Evolutionary conservation across 2,329 filamentous ascomycete species (phyloP).

Genomic region (Fusarium secorum): DNA sequence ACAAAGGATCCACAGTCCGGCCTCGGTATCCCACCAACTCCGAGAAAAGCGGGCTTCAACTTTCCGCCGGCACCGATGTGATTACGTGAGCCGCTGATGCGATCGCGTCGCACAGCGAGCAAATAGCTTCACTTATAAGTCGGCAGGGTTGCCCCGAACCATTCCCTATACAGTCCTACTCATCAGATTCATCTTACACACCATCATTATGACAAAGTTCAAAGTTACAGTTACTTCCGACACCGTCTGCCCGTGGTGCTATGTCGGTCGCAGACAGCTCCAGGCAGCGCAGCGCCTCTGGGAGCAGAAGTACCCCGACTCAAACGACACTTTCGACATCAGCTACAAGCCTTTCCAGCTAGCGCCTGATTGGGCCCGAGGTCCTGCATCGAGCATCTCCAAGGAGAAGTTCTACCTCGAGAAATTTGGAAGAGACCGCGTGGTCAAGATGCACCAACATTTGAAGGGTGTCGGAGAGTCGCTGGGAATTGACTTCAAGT

Average conservation of each 20-base stretch:
- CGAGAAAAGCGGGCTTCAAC: constrained; percentile 3
- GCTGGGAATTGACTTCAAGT: constrained; percentile 58
- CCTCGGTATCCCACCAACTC: constrained; percentile 31
- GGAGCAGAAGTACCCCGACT: constrained; percentile 50
- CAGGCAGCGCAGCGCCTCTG: constrained; percentile 56
- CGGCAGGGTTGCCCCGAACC: not conserved
- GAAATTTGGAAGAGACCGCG: constrained; percentile 71
- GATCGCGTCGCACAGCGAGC: constrained; percentile 8
- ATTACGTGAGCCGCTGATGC: constrained; percentile 31
- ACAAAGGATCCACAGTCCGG: constrained; percentile 6
- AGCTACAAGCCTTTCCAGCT: constrained; percentile 58
- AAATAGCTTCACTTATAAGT: constrained; percentile 18
- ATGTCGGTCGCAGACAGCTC: constrained; percentile 57
- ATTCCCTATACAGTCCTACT: not conserved
- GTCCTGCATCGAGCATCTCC: constrained; percentile 44
- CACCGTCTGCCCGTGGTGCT: constrained; percentile 62
- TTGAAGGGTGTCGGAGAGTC: constrained; percentile 44
- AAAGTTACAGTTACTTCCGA: constrained; percentile 58
- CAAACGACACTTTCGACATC: constrained; percentile 66
- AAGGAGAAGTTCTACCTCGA: constrained; percentile 50
- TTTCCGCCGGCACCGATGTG: constrained; percentile 6
- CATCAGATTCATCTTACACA: not conserved
- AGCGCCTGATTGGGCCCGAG: constrained; percentile 46
- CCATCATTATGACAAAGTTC: constrained; percentile 64
- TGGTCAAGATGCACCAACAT: constrained; percentile 47